Conservation (phyloP, 2,329 filamentous ascomycete genomes). For the Diaporthe sp. region DNA sequence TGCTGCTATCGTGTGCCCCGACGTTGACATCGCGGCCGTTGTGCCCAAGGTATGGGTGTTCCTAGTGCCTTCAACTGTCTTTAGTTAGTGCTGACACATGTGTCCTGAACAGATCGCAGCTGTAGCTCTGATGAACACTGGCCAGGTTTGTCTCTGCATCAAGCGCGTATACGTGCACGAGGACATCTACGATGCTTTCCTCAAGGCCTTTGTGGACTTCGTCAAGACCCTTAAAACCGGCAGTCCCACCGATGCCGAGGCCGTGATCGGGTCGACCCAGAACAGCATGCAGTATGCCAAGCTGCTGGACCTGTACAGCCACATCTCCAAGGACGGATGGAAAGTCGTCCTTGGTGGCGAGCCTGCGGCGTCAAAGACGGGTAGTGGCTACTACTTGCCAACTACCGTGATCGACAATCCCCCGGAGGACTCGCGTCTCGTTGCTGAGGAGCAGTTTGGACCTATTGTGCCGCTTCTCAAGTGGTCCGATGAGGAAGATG, state of each 20-base stretch:
- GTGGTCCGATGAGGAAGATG: conserved; percentile 60
- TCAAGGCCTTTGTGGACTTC: conserved; percentile 59
- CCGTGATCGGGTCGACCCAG: conserved; percentile 66
- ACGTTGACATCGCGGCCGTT: conserved; percentile 58
- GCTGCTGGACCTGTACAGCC: conserved; percentile 14
- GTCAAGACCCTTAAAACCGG: conserved; percentile 54
- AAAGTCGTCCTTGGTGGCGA: conserved; percentile 59
- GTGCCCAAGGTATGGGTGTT: conserved; percentile 45
- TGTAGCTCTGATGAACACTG: conserved; percentile 68
- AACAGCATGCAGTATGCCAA: conserved; percentile 68
- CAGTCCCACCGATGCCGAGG: conserved; percentile 44
- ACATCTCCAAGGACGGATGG: conserved; percentile 44
- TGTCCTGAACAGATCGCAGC: conserved; percentile 53
- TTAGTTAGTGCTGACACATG: background rate
- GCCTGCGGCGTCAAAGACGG: conserved; percentile 40
- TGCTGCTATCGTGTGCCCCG: conserved; percentile 58
- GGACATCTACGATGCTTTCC: conserved; percentile 62
- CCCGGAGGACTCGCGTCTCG: conserved; percentile 66
- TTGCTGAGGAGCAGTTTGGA: conserved; percentile 66
- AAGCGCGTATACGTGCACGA: conserved; percentile 69
- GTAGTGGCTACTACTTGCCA: conserved; percentile 67
- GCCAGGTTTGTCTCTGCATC: conserved; percentile 66
- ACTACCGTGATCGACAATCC: conserved; percentile 74
- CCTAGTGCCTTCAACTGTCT: too few relatives aligned
- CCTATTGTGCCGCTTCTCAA: conserved; percentile 60